Conservation (phyloP, 1,284 basidiomycete species). For the Malassezia caprae region DNA sequence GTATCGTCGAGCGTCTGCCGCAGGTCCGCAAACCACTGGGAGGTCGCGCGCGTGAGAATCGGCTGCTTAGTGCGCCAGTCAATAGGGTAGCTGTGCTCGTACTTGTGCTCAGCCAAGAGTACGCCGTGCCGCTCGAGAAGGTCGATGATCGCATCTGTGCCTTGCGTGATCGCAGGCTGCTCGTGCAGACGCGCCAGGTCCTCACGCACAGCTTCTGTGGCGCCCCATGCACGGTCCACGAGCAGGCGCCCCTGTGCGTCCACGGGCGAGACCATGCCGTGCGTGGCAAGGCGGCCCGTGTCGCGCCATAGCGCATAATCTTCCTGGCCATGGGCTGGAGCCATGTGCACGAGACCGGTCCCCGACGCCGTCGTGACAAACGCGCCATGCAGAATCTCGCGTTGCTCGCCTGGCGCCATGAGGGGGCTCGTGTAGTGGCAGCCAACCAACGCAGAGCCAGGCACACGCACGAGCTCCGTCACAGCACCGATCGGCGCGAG, state of each 20-base stretch:
- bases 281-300: slow-evolving; percentile 20
- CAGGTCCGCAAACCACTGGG: slow-evolving; percentile 94
- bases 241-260: slow-evolving; percentile 70
- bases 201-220: slow-evolving; percentile 24
- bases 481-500: slow-evolving; percentile 19
- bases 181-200: slow-evolving; percentile 57
- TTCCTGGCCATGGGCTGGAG: slow-evolving; percentile 86
- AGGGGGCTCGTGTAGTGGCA: slow-evolving; percentile 65
- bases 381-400: slow-evolving; percentile 52
- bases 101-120: slow-evolving; percentile 59
- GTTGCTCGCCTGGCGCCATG: slow-evolving; percentile 46
- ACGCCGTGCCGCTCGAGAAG: slow-evolving; percentile 51
- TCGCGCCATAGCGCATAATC: slow-evolving; percentile 58
- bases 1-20: slow-evolving; percentile 71
- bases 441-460: slow-evolving; percentile 53
- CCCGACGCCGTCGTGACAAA: slow-evolving; percentile 81
- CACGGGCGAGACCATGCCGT: slow-evolving; percentile 52
- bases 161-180: slow-evolving; percentile 63
- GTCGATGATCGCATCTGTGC: slow-evolving; percentile 61
- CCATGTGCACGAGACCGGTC: slow-evolving; percentile 92
- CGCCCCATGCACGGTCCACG: slow-evolving; percentile 21
- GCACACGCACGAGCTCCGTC: slow-evolving; percentile 18
- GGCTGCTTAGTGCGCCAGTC: slow-evolving; percentile 95
- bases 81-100: slow-evolving; percentile 84
- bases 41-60: slow-evolving; percentile 84